Evolutionary conservation across 176 grass and related monocot species (phyloP), one percentile per base, ranked within the genome.

Genomic region (Hordeum vulgare): DNA sequence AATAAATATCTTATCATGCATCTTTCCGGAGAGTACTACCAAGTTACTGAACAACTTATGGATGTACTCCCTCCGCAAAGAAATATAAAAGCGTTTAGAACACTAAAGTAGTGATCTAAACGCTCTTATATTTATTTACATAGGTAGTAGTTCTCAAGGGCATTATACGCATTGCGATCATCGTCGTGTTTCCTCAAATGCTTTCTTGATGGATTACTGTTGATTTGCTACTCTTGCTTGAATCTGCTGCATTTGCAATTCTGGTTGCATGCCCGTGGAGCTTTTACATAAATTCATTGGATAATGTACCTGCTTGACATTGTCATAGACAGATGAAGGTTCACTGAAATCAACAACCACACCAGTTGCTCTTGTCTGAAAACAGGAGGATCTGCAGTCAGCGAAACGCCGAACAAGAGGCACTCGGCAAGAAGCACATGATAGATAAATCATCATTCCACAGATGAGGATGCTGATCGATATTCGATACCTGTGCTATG

Each of bases 271-370:
- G n/a, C 21, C 44, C 66, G n/a, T 40, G 6, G 4, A 71, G 1
- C 2, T 21, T 6, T 17, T 13, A 58, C 29, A 9, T 9, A 40
- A 6, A 26, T 12, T 21, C 20, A 2, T 11, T n/a, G 0, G 56
- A 23, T 28, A 79, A 36, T 25, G 4, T 85, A 95, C 96, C 93
- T 98, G 91, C 53, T 98, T 98, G 45, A 95, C 91, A 89, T 95
- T 94, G 61, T 98, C 96, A 40, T 93, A 95, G 31, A 95, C 96
- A 9, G 84, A 81, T 8, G 90, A 95, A 83, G 93, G 96, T 21
- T 95, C 85, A 0, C 90, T 93, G 60, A 98, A 95, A 83, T 95
- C 96, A 29, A 98, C 96, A 3, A 95, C 87, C 49, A 95, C 93
- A 0, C 93, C 96, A 9, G 87, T 93, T 74, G 76, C 89, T 74